Percentiles rank a stretch among this genome's conserved stretches.
Evolutionary conservation across 2,329 filamentous ascomycete species (phyloP).

Genomic region (Seiridium cupressi): DNA sequence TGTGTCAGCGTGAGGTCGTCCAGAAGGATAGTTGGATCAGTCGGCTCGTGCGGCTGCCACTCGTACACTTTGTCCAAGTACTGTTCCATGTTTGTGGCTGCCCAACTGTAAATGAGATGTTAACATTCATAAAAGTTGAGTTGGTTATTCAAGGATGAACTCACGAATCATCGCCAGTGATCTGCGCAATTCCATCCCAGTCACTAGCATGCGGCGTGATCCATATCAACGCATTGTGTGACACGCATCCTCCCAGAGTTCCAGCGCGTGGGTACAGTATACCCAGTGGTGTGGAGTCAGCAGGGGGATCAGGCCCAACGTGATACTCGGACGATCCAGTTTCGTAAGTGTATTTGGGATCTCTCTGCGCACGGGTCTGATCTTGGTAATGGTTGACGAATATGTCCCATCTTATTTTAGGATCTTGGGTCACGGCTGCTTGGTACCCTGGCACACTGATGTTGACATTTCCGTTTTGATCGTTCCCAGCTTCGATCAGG

Average conservation of each 20-base stretch:
- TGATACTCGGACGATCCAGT: constrained; percentile 47
- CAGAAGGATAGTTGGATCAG: no score
- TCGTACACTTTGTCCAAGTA: no score
- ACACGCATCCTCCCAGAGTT: constrained; percentile 55
- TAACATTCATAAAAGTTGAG: constrained; percentile 44
- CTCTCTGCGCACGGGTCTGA: constrained; percentile 45
- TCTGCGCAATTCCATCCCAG: constrained; percentile 47
- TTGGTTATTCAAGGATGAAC: constrained; percentile 52
- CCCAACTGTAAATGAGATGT: no score
- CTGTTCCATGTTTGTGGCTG: no score
- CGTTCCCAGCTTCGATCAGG: constrained; percentile 58
- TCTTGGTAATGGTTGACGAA: constrained; percentile 60
- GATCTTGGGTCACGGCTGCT: constrained; percentile 50
- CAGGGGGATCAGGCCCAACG: constrained; percentile 50
- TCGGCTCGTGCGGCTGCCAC: no score
- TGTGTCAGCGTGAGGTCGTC: no score
- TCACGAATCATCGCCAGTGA: constrained; percentile 58
- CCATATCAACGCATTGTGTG: constrained; percentile 53
- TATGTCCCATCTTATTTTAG: constrained; percentile 59
- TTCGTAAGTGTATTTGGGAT: constrained; percentile 57
- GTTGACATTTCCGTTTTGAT: constrained; percentile 45
- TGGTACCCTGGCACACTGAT: constrained; percentile 53
- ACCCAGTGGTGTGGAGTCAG: constrained; percentile 46
- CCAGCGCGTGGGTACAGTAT: constrained; percentile 55
- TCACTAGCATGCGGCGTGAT: constrained; percentile 52